Conservation (phyloP, 139 green algal genomes). For the Haematococcus lacustris region DNA sequence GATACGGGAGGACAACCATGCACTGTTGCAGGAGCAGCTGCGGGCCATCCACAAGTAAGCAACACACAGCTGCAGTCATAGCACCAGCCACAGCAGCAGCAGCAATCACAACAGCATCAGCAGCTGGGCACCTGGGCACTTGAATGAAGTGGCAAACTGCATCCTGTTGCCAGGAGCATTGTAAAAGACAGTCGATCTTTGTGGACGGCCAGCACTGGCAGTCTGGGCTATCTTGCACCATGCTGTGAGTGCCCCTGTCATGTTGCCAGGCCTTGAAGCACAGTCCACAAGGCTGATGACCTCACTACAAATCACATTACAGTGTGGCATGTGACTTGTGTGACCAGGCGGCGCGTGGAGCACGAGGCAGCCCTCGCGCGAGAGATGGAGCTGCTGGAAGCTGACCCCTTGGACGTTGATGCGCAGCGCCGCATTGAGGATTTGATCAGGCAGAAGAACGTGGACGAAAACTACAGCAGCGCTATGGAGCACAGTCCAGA, state of each 20-base stretch:
- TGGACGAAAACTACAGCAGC: conserved; percentile 81
- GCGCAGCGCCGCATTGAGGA: conserved; percentile 83
- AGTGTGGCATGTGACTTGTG: neutral
- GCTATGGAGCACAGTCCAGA: conserved; percentile 91
- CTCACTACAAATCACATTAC: neutral
- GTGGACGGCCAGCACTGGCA: no score
- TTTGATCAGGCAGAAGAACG: conserved; percentile 77
- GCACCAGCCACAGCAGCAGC: neutral
- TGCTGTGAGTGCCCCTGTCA: conserved; percentile 4
- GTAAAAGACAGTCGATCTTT: no score
- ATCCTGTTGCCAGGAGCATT: no score
- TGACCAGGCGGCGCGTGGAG: conserved; percentile 12
- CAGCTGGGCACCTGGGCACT: neutral
- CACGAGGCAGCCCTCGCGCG: conserved; percentile 15
- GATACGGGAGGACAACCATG: conserved; percentile 23
- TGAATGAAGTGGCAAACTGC: no score
- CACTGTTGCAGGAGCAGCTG: conserved; percentile 21
- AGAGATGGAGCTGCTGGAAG: conserved; percentile 30
- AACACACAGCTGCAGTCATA: neutral
- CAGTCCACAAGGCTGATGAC: neutral
- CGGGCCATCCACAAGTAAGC: conserved; percentile 15
- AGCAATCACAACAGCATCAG: neutral
- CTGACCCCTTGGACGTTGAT: conserved; percentile 85
- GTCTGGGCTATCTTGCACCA: neutral
- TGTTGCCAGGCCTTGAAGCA: neutral